Percentiles rank a stretch among this genome's conserved stretches.
phyloP scores from a whole-genome alignment of 2,329 filamentous ascomycete genomes.

The Pezicula radicicola region DNA sequence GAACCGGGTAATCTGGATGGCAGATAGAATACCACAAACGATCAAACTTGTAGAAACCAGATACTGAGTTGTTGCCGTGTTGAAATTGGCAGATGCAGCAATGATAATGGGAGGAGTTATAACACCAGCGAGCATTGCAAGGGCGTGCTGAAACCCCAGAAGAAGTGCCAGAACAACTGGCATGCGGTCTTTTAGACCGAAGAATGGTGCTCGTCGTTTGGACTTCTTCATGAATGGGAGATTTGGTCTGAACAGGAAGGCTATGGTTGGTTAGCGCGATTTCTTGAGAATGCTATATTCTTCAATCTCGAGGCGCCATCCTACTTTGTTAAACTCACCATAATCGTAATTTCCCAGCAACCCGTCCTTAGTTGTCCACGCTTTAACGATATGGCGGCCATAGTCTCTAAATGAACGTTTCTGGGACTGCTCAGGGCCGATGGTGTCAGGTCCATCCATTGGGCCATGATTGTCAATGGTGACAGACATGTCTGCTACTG shows the following conservation, averaged over 20 bases:
- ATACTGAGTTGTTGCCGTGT: conserved; percentile 62
- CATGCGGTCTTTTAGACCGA: conserved; percentile 77
- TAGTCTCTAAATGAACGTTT: conserved; percentile 39
- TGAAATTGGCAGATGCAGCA: conserved; percentile 53
- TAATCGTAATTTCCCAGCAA: conserved; percentile 88
- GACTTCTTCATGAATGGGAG: conserved; percentile 75
- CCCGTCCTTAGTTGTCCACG: conserved; percentile 56
- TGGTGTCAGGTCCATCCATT: conserved; percentile 36
- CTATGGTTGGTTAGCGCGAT: conserved; percentile 12
- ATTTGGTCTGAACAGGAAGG: conserved; percentile 72
- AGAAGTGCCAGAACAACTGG: conserved; percentile 71
- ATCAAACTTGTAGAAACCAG: conserved; percentile 56
- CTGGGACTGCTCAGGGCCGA: conserved; percentile 36
- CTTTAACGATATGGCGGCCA: conserved; percentile 34
- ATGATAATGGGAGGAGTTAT: conserved; percentile 80
- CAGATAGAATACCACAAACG: conserved; percentile 71
- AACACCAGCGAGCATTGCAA: conserved; percentile 73
- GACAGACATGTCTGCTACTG: conserved; percentile 15
- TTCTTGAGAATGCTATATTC: conserved; percentile 52
- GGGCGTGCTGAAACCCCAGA: conserved; percentile 74
- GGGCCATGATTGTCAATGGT: conserved; percentile 21
- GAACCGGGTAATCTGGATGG: conserved; percentile 75
- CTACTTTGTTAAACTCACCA: conserved; percentile 32
- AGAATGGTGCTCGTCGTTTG: conserved; percentile 66
- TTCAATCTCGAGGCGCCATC: conserved; percentile 41